Evolutionary conservation across 805 yeast species (phyloP), one percentile per base, ranked within the genome.

Genomic region (Wickerhamomyces silvicola): DNA sequence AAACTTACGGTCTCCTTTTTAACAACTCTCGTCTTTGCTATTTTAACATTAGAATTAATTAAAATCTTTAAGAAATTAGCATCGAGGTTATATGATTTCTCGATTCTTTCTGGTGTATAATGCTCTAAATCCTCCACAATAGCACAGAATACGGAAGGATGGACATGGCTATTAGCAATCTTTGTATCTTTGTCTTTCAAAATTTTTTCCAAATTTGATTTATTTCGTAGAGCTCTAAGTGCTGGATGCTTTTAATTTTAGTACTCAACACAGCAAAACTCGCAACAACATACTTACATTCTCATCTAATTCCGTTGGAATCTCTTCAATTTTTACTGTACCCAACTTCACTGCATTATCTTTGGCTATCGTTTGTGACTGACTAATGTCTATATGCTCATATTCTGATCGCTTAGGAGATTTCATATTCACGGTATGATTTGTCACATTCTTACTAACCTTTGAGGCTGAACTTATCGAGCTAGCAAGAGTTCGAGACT

Each of bases 51-150:
- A 1, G 37, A 26, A 18, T 22, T 20, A 14, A 17, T 16, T 4
- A 37, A 17, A 16, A 21, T 21, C 5, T 27, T 19, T 6, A 33
- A 28, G 19, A 15, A 37, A 1, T 28, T 29, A 3, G 29, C 28
- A 6, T 17, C 14, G 5, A 47, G 31, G 10, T 33, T 35, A 22
- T 45, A 47, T 6, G 39, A 32, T 21, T 24, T 34, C 4, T 26
- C 20, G 3, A 47, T 35, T 14, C 41, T 39, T 6, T 38, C 42
- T 4, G 34, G 24, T 5, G 43, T 12, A 24, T 35, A 36, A 12
- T 37, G 39, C 7, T 39, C 31, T 22, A 45, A 24, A 27, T 43
- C 47, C 14, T 42, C 45, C 6, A 47, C 38, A 7, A 47, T 45
- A 10, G 46, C 36, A 7, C 35, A 36, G 17, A 47, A 40, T 16